These are phyloP conservation scores for Globisporangium yorkense DNA, from an alignment of 352 stramenopile species.

Conservation along the genomic window DNA sequence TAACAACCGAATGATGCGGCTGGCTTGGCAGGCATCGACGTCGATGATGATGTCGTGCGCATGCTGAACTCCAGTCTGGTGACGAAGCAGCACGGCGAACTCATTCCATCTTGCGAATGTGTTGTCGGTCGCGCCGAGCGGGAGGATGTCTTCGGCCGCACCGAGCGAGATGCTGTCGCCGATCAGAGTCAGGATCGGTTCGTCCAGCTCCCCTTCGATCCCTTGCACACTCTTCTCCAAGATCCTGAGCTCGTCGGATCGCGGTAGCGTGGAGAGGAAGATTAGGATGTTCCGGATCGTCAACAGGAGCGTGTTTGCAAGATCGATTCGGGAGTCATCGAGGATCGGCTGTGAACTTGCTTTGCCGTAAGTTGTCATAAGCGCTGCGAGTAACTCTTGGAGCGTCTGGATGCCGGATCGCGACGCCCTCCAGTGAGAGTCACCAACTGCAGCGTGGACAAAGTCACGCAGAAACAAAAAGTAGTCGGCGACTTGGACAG, in stretches of 20 bases:
- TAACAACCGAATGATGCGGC: conserved; percentile 13
- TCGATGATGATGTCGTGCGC: background rate
- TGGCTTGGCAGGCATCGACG: background rate
- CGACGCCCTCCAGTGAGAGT: background rate
- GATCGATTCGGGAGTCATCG: conserved; percentile 22
- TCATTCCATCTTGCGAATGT: background rate
- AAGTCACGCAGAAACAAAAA: conserved; percentile 7
- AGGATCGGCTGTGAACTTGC: conserved; percentile 14
- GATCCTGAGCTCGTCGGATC: background rate
- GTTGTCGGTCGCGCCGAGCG: background rate
- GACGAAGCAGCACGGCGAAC: background rate
- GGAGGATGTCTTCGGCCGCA: background rate
- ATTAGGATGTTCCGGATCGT: conserved; percentile 23
- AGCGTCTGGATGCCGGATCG: background rate
- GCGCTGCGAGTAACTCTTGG: conserved; percentile 9
- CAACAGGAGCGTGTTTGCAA: conserved; percentile 26
- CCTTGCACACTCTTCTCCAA: background rate
- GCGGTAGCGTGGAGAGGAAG: background rate
- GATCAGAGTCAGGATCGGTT: conserved; percentile 4
- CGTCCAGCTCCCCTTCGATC: background rate
- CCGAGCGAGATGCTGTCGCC: background rate
- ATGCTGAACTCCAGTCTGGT: background rate
- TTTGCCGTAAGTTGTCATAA: conserved; percentile 5
- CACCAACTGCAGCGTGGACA: background rate
- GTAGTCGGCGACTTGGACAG: background rate